Evolutionary conservation across 345 rosid genomes (phyloP).

Genomic region (Eucalyptus pauciflora): DNA sequence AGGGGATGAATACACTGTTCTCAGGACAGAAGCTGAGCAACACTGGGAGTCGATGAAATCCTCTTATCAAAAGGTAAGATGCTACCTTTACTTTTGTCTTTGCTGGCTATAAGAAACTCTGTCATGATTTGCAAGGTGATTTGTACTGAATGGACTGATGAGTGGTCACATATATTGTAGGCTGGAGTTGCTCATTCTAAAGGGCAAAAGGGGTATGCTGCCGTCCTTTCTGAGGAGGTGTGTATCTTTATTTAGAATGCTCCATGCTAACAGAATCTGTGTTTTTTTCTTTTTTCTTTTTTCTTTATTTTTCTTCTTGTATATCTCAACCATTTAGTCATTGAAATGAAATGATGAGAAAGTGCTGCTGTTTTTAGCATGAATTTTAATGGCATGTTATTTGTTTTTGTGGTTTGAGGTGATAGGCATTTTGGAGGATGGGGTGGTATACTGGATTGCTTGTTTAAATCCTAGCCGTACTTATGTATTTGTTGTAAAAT

Average conservation of each 20-base stretch:
- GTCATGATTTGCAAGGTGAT: not conserved
- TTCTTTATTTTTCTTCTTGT: not conserved
- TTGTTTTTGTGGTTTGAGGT: not conserved
- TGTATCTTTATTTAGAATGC: not conserved
- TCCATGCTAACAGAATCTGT: not conserved
- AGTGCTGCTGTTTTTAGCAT: not conserved
- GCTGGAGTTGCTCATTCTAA: constrained; percentile 79
- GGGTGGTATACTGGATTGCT: not conserved
- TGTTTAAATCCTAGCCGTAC: not conserved
- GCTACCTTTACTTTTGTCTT: not conserved
- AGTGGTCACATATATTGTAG: constrained; percentile 14
- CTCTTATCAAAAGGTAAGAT: constrained; percentile 52
- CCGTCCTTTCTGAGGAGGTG: constrained; percentile 85
- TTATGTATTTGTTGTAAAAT: not conserved
- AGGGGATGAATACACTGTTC: constrained; percentile 49
- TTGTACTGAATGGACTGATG: not conserved
- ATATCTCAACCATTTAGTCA: not conserved
- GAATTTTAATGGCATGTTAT: not conserved
- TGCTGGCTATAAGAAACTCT: not conserved
- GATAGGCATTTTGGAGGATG: not conserved
- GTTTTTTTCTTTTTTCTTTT: not conserved
- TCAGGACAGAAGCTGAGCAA: constrained; percentile 46
- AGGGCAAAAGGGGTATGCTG: constrained; percentile 49
- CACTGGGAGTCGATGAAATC: constrained; percentile 66
- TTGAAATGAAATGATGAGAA: not conserved